These are phyloP conservation scores for Fusarium sp. DNA, from an alignment of 2,329 filamentous ascomycete species.

Conservation along the genomic window DNA sequence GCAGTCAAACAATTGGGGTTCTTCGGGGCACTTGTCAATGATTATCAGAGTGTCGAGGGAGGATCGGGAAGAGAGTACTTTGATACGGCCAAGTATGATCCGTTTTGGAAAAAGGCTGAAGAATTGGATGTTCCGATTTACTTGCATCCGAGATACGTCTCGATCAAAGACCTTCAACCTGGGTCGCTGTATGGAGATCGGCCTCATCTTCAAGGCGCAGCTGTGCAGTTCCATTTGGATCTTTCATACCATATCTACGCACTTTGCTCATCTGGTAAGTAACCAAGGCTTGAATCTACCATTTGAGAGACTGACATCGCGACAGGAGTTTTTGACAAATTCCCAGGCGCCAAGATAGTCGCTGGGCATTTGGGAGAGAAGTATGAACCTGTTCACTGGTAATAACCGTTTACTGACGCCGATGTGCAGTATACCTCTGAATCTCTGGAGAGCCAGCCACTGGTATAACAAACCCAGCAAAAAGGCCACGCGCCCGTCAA, in stretches of 20 bases:
- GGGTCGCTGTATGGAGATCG: background rate
- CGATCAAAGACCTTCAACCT: background rate
- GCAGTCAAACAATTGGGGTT: background rate
- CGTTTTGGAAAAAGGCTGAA: conserved; percentile 2
- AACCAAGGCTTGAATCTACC: rapidly evolving
- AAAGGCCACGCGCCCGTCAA: background rate
- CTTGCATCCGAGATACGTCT: conserved; percentile 8
- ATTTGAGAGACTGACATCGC: background rate
- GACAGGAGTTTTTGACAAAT: conserved; percentile 5
- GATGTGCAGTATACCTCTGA: background rate
- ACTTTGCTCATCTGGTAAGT: conserved; percentile 11
- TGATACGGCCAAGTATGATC: background rate
- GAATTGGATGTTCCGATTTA: conserved; percentile 17
- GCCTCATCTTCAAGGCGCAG: conserved; percentile 2
- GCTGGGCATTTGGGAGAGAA: conserved; percentile 21
- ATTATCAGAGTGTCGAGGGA: background rate
- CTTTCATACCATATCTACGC: conserved; percentile 15
- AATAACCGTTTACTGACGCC: background rate
- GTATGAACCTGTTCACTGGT: background rate
- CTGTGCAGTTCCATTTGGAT: conserved; percentile 10
- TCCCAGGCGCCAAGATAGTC: background rate
- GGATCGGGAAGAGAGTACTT: background rate
- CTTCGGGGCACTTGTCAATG: conserved; percentile 8
- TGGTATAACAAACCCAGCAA: conserved; percentile 9
- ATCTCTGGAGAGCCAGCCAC: conserved; percentile 11